Evolutionary conservation across 345 rosid genomes (phyloP), one percentile per base, ranked within the genome.

Genomic region (Punica granatum): DNA sequence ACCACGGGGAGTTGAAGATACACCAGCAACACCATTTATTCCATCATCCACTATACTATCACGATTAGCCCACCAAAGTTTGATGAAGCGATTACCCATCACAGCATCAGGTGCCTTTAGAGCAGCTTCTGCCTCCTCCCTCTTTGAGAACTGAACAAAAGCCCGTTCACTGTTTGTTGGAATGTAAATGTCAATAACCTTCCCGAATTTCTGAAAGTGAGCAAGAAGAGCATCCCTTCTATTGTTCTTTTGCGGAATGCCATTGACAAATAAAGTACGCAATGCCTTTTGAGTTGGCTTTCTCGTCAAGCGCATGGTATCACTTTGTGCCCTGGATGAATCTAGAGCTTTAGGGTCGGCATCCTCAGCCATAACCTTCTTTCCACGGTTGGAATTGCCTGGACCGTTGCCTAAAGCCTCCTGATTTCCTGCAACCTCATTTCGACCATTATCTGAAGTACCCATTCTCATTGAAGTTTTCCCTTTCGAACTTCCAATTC

Each of bases 11-110:
- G 84, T 74, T 69, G 70, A 46, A 51, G 81, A 75, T 68, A 67
- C 60, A 60, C 81, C 75, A 69, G 43, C 75, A 44, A 80, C 82
- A 78, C 78, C 76, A 67, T 80, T 75, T 51, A 73, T 41, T 58
- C 82, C 85, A 73, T 79, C 88, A 80, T 85, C 90, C 60, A 80
- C 83, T 71, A 89, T 77, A 74, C 79, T 89, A 80, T 94, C 99
- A 44, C 98, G 87, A 77, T 94, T 94, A 61, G 99, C 98, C 99
- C 99, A 94, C 90, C 90, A 88, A 64, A 94, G 84, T 80, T 86
- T 94, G 80, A 94, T 88, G 79, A 94, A 94, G 62, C 97, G 96
- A 78, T 94, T 94, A 64, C 97, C 99, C 99, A 94, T 94, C 63
- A 94, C 96, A 75, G 97, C 99, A 86, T 94, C 97, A 73, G 97